phyloP scores from a whole-genome alignment of 495 filamentous ascomycete genomes.

The Clohesyomyces aquaticus region DNA sequence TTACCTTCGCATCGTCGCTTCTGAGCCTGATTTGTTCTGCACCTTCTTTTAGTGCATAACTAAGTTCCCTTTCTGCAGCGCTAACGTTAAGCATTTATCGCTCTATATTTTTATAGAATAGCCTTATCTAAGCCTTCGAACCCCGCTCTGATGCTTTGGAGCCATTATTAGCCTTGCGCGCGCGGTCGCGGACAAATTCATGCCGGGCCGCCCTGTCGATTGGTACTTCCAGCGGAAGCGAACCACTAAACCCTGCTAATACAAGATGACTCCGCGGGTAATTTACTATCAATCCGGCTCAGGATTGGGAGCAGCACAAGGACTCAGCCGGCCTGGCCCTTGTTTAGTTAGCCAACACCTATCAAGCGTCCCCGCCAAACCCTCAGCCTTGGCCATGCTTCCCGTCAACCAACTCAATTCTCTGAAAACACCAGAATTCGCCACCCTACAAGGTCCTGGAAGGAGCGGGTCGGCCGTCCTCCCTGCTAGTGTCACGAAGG shows the following conservation, averaged over 20 bases:
- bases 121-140: background rate
- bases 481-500: constrained; percentile 3
- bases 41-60: background rate
- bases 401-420: background rate
- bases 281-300: background rate
- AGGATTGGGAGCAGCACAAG: background rate
- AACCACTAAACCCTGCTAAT: background rate
- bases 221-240: background rate
- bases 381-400: background rate
- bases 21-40: background rate
- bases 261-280: background rate
- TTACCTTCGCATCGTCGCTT: background rate
- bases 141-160: background rate
- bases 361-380: too few species aligned
- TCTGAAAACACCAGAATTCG: background rate
- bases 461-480: background rate
- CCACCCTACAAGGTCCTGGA: background rate
- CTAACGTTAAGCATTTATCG: background rate
- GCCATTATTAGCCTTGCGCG: background rate
- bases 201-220: background rate
- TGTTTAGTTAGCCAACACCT: too few species aligned
- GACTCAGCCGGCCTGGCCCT: background rate
- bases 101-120: background rate
- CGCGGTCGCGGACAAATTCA: background rate
- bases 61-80: background rate